phyloP scores from a whole-genome alignment of 1,284 basidiomycete genomes.

The Pascua guehoae region DNA sequence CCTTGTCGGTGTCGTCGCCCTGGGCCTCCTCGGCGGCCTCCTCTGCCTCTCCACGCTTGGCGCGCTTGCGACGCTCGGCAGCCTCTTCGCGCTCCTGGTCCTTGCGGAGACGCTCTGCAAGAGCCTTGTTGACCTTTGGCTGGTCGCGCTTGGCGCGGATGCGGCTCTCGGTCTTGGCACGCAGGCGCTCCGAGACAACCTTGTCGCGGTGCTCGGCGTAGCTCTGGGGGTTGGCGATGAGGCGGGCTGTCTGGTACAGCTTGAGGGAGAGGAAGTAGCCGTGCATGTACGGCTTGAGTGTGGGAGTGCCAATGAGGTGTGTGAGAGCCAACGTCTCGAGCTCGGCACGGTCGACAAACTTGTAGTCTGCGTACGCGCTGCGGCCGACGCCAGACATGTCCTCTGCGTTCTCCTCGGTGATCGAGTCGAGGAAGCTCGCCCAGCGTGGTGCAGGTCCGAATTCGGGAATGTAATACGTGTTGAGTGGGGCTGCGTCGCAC shows the following conservation, averaged over 20 bases:
- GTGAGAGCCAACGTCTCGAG: constrained; percentile 82
- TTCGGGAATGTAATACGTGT: constrained; percentile 87
- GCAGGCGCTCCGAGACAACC: constrained; percentile 80
- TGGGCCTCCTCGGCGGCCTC: constrained; percentile 26
- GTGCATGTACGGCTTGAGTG: constrained; percentile 99
- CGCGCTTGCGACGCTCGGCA: constrained; percentile 60
- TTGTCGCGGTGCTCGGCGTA: constrained; percentile 92
- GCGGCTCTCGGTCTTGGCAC: constrained; percentile 85
- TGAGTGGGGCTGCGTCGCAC: constrained; percentile 90
- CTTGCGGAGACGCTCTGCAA: constrained; percentile 78
- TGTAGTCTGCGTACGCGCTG: constrained; percentile 86
- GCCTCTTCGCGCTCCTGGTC: constrained; percentile 68
- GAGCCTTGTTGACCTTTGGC: constrained; percentile 80
- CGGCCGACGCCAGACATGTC: constrained; percentile 53
- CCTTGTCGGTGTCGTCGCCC: constrained; percentile 33
- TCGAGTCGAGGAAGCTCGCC: constrained; percentile 95
- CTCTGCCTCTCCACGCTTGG: constrained; percentile 48
- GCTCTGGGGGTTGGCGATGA: constrained; percentile 93
- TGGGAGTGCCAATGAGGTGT: constrained; percentile 87
- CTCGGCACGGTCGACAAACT: constrained; percentile 88
- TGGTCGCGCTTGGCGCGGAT: constrained; percentile 74
- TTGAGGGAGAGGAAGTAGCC: constrained; percentile 96
- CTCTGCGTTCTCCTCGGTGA: constrained; percentile 96
- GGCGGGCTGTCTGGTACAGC: constrained; percentile 89
- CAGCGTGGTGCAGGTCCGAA: constrained; percentile 94